Base-by-base conservation (phyloP, 805 yeast species). In the Myxozyma sirexii region DNA sequence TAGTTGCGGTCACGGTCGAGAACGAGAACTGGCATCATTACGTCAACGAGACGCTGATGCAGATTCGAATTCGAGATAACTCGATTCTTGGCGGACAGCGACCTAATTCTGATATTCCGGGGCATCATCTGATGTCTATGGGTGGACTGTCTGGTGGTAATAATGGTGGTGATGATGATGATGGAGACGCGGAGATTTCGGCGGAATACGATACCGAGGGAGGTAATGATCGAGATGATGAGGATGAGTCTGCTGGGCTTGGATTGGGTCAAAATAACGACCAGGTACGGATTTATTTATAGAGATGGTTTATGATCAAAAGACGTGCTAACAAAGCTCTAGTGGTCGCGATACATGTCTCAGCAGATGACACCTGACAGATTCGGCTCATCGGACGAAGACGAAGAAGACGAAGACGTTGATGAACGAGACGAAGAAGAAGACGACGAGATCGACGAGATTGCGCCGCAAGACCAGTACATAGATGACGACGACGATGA, bases 61-160 rank as follows among this genome's bases (percentile, higher is more conserved):
- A 90, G 68, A 90, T 96, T 1, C 81, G 99, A 66, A 96, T 91
- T 71, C 92, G 91, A 75, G 94, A 94, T 74, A 94, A 93, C 73
- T 91, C 97, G 10, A 87, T 93, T 33, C 79, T 94, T 44, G 99
- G 99, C 21, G 96, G 93, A n/a, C 82, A 78, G 53, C 80, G 79
- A 23, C 85, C 80, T 21, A 52, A 26, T 29, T 47, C 62, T 24
- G 65, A 60, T 29, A 52, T 56, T 13, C 60, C 57, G 1, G 46
- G 59, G 21, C 62, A 47, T 23, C 53, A 53, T n/a, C 21, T 54
- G 66, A 59, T 53, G 65, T 59, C 51, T 65, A 60, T 26, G 68
- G 63, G 35, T 69, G 67, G 31, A 68, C 56, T 29, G 68, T 57
- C 47, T 43, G 57, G 58, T 8, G 59, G 49, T 12, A 29, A n/a